Percentiles rank a stretch among this genome's conserved stretches.
phyloP scores from a whole-genome alignment of 352 stramenopile species.

The Phytopythium kandeliae region DNA sequence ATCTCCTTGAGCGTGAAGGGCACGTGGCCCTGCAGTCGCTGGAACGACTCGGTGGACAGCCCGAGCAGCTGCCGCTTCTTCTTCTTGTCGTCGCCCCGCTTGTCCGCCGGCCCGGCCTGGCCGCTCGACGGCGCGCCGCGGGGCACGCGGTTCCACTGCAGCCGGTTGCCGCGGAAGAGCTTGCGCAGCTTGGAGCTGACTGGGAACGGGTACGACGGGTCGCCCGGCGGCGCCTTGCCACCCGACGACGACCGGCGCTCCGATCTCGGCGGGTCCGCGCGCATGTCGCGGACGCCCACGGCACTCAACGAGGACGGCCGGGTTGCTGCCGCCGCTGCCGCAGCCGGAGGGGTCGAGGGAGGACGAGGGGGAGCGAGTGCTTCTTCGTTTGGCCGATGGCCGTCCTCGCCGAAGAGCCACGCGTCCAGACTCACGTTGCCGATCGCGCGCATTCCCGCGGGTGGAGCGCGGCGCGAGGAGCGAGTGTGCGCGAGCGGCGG shows the following conservation, averaged over 20 bases:
- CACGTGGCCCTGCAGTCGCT: slow-evolving; percentile 71
- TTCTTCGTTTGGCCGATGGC: slow-evolving; percentile 7
- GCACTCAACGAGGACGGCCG: slow-evolving; percentile 3
- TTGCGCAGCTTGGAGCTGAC: slow-evolving; percentile 74
- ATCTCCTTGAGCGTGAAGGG: slow-evolving; percentile 82
- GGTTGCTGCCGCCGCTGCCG: slow-evolving; percentile 4
- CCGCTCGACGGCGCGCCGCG: background rate
- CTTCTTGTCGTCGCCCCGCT: slow-evolving; percentile 25
- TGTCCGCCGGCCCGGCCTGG: background rate
- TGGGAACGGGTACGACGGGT: slow-evolving; percentile 48
- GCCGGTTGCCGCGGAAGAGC: slow-evolving; percentile 55
- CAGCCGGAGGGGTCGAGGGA: slow-evolving; percentile 1
- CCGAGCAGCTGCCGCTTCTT: slow-evolving; percentile 44
- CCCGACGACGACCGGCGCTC: no score
- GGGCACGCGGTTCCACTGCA: slow-evolving; percentile 44
- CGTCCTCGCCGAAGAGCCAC: slow-evolving; percentile 81
- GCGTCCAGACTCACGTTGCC: slow-evolving; percentile 65
- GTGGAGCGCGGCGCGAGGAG: background rate
- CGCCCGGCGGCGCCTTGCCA: background rate
- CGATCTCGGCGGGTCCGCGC: no score
- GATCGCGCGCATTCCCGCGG: slow-evolving; percentile 34
- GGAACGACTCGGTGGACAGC: slow-evolving; percentile 53
- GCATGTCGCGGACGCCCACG: slow-evolving; percentile 3
- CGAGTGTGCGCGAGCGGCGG: no score
- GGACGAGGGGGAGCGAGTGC: slow-evolving; percentile 1